Conservation (phyloP, 208 protist species). For the Trichomonas vaginalis region DNA sequence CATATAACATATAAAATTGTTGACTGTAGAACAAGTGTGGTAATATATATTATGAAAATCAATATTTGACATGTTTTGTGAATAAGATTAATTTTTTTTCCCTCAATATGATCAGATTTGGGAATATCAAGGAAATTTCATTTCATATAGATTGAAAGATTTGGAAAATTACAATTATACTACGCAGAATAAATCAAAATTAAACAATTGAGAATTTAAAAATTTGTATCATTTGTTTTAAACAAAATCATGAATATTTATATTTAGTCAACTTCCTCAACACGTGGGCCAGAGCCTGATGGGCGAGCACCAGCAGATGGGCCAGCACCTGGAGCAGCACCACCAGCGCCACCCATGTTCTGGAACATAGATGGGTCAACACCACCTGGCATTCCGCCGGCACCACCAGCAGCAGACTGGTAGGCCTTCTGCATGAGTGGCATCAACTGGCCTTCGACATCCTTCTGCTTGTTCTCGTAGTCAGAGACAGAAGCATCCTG, state of each 20-base stretch:
- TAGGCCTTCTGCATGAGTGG: conserved; percentile 83
- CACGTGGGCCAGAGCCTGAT: not conserved
- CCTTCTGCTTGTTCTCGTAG: conserved; percentile 37
- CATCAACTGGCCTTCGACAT: conserved; percentile 32
- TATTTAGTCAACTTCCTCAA: not conserved
- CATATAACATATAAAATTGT: not conserved
- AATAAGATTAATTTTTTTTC: too few species aligned
- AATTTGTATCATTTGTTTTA: too few species aligned
- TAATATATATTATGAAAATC: not conserved
- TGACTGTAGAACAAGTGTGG: not conserved
- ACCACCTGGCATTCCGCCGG: conserved; percentile 37
- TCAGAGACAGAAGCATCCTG: conserved; percentile 25
- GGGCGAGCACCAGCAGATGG: not conserved
- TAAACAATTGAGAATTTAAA: too few species aligned
- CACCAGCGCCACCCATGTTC: not conserved
- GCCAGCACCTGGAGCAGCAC: not conserved
- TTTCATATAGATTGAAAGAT: too few species aligned
- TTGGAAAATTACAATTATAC: too few species aligned
- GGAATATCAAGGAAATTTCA: too few species aligned
- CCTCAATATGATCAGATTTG: too few species aligned
- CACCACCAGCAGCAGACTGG: conserved; percentile 28
- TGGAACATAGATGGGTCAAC: conserved; percentile 36
- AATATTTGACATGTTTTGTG: too few species aligned
- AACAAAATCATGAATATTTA: not conserved
- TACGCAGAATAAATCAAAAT: too few species aligned